Percentiles rank a stretch among this genome's conserved stretches.
Conservation (phyloP, 78 protist species). For the Isochrysis galbana region DNA sequence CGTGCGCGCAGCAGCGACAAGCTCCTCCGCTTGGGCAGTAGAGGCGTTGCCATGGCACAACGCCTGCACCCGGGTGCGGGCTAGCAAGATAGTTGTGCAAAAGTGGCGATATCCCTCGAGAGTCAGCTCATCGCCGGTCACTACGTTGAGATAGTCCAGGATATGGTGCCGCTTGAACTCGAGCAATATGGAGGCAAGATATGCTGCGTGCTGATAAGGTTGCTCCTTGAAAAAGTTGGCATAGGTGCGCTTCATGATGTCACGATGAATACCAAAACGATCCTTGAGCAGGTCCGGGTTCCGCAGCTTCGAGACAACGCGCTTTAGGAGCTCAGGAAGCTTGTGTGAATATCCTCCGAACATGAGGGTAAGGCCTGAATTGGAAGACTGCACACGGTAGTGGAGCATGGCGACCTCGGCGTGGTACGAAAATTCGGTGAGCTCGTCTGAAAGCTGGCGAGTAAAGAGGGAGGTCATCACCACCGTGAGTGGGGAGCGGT, state of each 20-base stretch:
- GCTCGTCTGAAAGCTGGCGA: not conserved
- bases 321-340: not conserved
- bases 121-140: not conserved
- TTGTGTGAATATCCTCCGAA: not conserved
- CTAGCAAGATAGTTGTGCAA: not conserved
- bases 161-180: not conserved
- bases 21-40: not conserved
- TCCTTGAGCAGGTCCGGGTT: not conserved
- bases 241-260: not conserved
- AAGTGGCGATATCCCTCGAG: not conserved
- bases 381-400: not conserved
- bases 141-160: not conserved
- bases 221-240: not conserved
- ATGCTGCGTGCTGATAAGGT: not conserved
- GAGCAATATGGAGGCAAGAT: not conserved
- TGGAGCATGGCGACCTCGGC: conserved; percentile 20
- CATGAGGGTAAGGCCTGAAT: not conserved
- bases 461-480: not conserved
- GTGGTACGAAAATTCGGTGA: conserved; percentile 21
- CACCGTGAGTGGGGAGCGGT: not conserved
- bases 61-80: not conserved
- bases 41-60: not conserved
- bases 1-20: not conserved
- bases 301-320: not conserved
- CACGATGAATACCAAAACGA: not conserved